phyloP scores from a whole-genome alignment of 2,329 filamentous ascomycete species.

The Fusarium pseudonygamai region DNA sequence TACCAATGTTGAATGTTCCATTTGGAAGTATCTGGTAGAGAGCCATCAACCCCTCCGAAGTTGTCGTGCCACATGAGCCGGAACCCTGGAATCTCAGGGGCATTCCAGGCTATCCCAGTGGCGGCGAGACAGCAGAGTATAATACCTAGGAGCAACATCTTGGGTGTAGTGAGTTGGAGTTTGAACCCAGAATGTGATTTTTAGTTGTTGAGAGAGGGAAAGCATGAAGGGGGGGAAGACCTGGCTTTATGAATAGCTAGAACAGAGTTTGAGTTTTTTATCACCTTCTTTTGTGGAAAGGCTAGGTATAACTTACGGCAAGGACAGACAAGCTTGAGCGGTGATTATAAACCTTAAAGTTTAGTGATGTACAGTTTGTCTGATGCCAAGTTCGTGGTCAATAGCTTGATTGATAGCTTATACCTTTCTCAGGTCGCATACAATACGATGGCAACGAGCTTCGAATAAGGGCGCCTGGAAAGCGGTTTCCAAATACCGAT shows the following conservation, averaged over 20 bases:
- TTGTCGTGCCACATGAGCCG: slow-evolving; percentile 55
- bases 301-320: not conserved
- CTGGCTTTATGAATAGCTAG: not conserved
- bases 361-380: too few relatives aligned
- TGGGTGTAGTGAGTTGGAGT: not conserved
- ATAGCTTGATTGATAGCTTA: not conserved
- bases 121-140: not conserved
- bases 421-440: not conserved
- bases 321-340: not conserved
- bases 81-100: slow-evolving; percentile 50
- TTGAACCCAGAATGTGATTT: not conserved
- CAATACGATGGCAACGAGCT: not conserved
- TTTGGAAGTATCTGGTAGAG: slow-evolving; percentile 47
- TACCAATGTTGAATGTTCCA: slow-evolving; percentile 52
- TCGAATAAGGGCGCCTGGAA: not conserved
- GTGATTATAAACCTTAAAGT: not conserved
- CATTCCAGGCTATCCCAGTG: slow-evolving; percentile 1
- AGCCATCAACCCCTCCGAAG: slow-evolving; percentile 53
- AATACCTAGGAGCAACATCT: not conserved
- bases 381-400: too few relatives aligned
- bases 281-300: not conserved
- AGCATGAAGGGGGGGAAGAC: not conserved
- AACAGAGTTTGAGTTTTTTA: not conserved
- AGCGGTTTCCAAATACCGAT: not conserved
- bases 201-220: not conserved